Conservation (phyloP, 1,284 basidiomycete species). For the Marasmius sp. region DNA sequence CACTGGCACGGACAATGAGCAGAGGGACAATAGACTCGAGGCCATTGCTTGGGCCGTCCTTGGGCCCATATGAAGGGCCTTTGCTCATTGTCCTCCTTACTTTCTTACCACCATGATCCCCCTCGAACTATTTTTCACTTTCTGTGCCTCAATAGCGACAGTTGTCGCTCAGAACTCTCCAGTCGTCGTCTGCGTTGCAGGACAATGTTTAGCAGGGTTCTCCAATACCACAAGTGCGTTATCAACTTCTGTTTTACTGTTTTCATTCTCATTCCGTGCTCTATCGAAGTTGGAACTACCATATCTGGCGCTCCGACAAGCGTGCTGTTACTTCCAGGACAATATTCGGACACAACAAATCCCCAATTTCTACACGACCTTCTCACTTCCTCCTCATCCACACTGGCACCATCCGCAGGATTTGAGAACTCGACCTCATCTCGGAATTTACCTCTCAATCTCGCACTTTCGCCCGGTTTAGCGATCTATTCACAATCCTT, state of each 20-base stretch:
- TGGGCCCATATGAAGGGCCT: background rate
- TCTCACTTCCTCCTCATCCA: conserved; percentile 61
- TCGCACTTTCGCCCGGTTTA: conserved; percentile 65
- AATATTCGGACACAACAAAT: conserved; percentile 68
- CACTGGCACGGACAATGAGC: too few species aligned
- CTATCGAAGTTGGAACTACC: too few species aligned
- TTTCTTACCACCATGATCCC: background rate
- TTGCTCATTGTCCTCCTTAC: background rate
- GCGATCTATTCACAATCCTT: conserved; percentile 55
- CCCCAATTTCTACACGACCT: conserved; percentile 68
- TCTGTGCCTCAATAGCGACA: background rate
- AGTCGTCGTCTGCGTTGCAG: conserved; percentile 71
- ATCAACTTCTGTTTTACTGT: too few species aligned
- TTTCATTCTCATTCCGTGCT: too few species aligned
- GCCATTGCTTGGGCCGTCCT: background rate
- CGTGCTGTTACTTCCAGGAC: conserved; percentile 69
- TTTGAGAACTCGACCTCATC: conserved; percentile 54
- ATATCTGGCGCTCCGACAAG: conserved; percentile 47
- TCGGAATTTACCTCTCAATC: conserved; percentile 59
- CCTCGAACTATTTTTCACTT: background rate
- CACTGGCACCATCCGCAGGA: conserved; percentile 57
- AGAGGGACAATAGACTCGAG: background rate
- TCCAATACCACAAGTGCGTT: conserved; percentile 68
- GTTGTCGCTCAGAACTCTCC: conserved; percentile 53
- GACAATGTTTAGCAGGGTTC: conserved; percentile 76